Base-by-base conservation (phyloP, 495 filamentous ascomycete genomes). In the Daldinia grandis region DNA sequence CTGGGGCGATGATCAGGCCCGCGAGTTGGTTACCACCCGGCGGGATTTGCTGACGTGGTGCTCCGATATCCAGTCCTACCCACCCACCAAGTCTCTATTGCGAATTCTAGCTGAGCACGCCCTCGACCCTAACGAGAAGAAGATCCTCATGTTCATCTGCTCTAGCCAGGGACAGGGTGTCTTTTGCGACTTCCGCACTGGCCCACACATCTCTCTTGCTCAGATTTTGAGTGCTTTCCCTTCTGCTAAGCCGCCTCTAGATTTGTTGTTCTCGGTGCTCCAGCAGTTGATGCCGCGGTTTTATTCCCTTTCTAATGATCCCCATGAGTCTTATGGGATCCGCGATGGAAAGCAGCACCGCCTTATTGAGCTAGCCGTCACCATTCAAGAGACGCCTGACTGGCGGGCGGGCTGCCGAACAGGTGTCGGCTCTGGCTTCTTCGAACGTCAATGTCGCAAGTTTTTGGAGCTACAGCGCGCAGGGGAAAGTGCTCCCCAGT, bases 291-390 rank as follows among this genome's bases (percentile, higher is more conserved):
- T 98, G 95, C 95, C 95, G 0, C 91, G 95, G 66, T 99, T 98
- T 83, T 99, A 99, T 82, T 98, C 95, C 24, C 87, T 99, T 14
- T 97, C 94, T 47, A 96, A 97, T 78, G 95, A 99, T 78, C 95
- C 95, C 0, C 92, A 94, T 66, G 85, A 95, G 72, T 94, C 92
- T 3, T 91, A 88, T 72, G 85, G 84, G 58, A 85, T 84, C 21
- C 86, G 87, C 66, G 91, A 88, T 66, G 84, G 86, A 19, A 88
- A 91, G 71, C 85, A 88, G 77, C 92, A 91, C 71, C 93, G 95
- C 17, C 81, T 97, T 64, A 90, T 98, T 74, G 95, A 99, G 82
- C 89, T 98, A 51, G 95, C 95, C 61, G 95, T 99, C 69, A 93
- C 93, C 30, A 89, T 98, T 58, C 96, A 98, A 77, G 93, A 97